A percentile compares a stretch with the other conserved stretches of the same genome.
These are phyloP conservation scores for Trapa incisa DNA, from an alignment of 345 rosid genomes.

Conservation along the genomic window DNA sequence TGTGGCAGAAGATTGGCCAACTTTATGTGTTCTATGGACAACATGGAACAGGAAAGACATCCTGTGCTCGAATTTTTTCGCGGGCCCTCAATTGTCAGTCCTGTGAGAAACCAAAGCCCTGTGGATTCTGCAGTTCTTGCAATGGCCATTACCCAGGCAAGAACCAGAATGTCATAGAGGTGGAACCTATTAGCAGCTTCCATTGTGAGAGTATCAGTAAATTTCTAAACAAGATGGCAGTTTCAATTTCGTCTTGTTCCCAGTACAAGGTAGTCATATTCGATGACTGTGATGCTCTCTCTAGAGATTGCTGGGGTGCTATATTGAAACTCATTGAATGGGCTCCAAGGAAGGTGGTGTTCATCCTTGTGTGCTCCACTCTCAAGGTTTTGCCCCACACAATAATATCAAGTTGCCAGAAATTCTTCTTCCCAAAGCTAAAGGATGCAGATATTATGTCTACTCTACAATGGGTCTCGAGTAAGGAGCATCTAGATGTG, in stretches of 20 bases:
- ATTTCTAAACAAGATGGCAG: constrained; percentile 46
- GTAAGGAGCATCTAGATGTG: constrained; percentile 58
- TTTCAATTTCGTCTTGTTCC: constrained; percentile 35
- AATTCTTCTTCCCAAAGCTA: constrained; percentile 86
- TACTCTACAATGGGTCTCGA: constrained; percentile 65
- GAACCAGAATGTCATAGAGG: constrained; percentile 54
- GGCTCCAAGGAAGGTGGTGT: constrained; percentile 66
- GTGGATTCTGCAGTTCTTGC: constrained; percentile 70
- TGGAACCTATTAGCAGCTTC: constrained; percentile 66
- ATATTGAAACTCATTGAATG: constrained; percentile 70
- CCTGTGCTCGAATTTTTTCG: constrained; percentile 81
- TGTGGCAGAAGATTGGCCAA: constrained; percentile 61
- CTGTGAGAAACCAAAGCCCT: constrained; percentile 58
- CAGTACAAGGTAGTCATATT: constrained; percentile 56
- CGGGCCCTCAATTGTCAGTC: constrained; percentile 88
- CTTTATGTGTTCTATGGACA: constrained; percentile 91
- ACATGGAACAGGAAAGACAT: constrained; percentile 94
- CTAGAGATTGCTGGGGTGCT: constrained; percentile 72
- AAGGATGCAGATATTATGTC: constrained; percentile 75
- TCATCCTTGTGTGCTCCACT: constrained; percentile 73
- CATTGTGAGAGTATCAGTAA: constrained; percentile 60
- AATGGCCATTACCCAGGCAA: constrained; percentile 59
- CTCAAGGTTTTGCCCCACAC: constrained; percentile 89
- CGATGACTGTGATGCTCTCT: constrained; percentile 71
- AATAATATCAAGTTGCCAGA: constrained; percentile 84